A percentile compares a stretch with the other conserved stretches of the same genome.
Conservation (phyloP, 2,329 filamentous ascomycete genomes). For the Paecilomyces dactylethromorphus region DNA sequence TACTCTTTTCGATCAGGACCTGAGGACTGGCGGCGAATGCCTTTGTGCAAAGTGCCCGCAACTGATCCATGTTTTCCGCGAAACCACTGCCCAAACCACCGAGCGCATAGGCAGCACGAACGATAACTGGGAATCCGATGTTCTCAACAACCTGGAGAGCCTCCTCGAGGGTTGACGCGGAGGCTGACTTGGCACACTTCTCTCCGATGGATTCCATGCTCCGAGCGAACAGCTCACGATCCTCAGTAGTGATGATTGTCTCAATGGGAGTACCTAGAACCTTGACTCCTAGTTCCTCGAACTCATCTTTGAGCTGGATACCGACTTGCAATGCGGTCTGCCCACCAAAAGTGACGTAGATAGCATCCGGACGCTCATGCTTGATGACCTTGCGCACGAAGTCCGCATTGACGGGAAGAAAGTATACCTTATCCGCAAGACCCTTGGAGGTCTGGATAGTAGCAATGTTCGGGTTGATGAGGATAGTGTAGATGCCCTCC, state of each 20-base stretch:
- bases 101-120: slow-evolving; percentile 90
- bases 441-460: slow-evolving; percentile 98
- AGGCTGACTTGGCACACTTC: slow-evolving; percentile 96
- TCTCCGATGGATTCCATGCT: slow-evolving; percentile 98
- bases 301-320: slow-evolving; percentile 96
- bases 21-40: slow-evolving; percentile 93
- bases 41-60: slow-evolving; percentile 85
- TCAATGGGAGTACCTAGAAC: slow-evolving; percentile 95
- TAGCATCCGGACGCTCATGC: slow-evolving; percentile 89
- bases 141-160: slow-evolving; percentile 79
- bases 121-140: slow-evolving; percentile 95
- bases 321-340: slow-evolving; percentile 96
- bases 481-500: slow-evolving; percentile 93
- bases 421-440: slow-evolving; percentile 97
- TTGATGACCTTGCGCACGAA: slow-evolving; percentile 97
- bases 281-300: slow-evolving; percentile 83
- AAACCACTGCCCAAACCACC: slow-evolving; percentile 95
- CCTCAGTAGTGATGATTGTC: slow-evolving; percentile 97
- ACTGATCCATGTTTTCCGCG: slow-evolving; percentile 76
- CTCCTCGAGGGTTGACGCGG: slow-evolving; percentile 81
- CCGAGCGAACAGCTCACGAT: slow-evolving; percentile 92
- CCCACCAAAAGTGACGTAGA: slow-evolving; percentile 96
- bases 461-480: slow-evolving; percentile 99
- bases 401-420: slow-evolving; percentile 91
- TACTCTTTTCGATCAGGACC: slow-evolving; percentile 92